Conservation (phyloP, 2,329 filamentous ascomycete species). For the Chaetomiaceae sp. region DNA sequence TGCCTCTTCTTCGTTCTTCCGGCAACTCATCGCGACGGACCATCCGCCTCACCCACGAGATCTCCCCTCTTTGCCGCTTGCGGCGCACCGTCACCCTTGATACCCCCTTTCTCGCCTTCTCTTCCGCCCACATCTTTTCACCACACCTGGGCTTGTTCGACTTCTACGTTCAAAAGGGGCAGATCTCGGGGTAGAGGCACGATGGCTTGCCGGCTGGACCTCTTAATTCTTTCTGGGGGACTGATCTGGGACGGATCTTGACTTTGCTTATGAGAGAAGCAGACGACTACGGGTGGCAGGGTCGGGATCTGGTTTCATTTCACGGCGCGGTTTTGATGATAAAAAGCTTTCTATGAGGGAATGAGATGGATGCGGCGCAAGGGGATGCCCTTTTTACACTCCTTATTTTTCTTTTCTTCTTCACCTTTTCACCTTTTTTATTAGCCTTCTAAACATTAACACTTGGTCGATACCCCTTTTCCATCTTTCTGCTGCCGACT, state of each 20-base stretch:
- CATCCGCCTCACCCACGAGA: background rate
- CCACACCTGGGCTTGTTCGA: slow-evolving; percentile 5
- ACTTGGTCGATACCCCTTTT: slow-evolving; percentile 20
- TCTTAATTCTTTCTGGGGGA: slow-evolving; percentile 3
- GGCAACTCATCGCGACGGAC: slow-evolving; percentile 8
- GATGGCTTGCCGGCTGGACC: slow-evolving; percentile 21
- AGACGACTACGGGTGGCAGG: slow-evolving; percentile 1
- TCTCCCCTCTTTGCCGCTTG: slow-evolving; percentile 18
- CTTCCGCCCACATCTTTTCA: background rate
- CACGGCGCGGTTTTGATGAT: slow-evolving; percentile 4
- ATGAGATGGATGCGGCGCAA: slow-evolving; percentile 10
- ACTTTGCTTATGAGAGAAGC: slow-evolving; percentile 12
- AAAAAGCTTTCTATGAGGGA: slow-evolving; percentile 5
- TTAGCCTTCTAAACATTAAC: slow-evolving; percentile 14
- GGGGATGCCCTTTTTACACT: background rate
- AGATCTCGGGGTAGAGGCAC: slow-evolving; percentile 1
- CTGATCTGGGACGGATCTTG: slow-evolving; percentile 18
- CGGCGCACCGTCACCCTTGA: slow-evolving; percentile 18
- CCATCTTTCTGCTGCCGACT: background rate
- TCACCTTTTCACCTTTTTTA: slow-evolving; percentile 11
- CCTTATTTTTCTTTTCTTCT: background rate
- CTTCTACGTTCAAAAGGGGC: background rate
- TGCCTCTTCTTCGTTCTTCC: slow-evolving; percentile 19
- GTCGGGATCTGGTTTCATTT: slow-evolving; percentile 17
- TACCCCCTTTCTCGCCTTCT: slow-evolving; percentile 13